Evolutionary conservation across 441 rosid species (phyloP), one percentile per base, ranked within the genome.

Genomic region (Melastoma candidum): DNA sequence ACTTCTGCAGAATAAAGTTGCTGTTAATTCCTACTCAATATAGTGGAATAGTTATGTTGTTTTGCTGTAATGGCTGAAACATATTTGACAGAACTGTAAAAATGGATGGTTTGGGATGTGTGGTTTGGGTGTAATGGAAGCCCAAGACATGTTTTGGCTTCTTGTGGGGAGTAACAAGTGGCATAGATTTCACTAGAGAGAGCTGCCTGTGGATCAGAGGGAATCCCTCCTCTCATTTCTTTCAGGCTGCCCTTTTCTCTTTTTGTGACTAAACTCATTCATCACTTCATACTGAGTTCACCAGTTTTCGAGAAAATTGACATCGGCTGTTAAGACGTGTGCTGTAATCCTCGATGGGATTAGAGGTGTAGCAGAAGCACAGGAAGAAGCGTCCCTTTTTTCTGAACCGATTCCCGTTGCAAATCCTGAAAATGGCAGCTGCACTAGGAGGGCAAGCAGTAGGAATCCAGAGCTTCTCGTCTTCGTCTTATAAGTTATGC

Each of bases 391-490:
- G 6, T 12, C 48, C 59, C 29, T 2, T 56, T 27, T 25, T 3
- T 9, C 17, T 26, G 2, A 36, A 50, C 9, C 26, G 48, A 44
- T 25, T 41, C 41, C 13, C 45, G 24, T 41, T 8, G 46, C 57
- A 17, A 14, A 29, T 32, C 0, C 39, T 52, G 25, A 70, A 63
- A 26, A 87, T 87, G 93, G 84, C 90, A 6, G 46, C 56, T 59
- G 60, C 63, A 44, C 58, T 67, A 17, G 75, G 71, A 63, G 80
- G 83, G 68, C 73, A 77, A 60, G 70, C 84, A 39, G 71, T 77
- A 54, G 83, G 89, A 64, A 71, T 77, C 54, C 67, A 87, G 11
- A 81, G 73, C 69, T 76, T 82, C 63, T 43, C 43, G 11, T 52
- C 43, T 39, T 69, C 84, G 46, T 77, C 81, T 14, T 67, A 80